Evolutionary conservation across 2,329 filamentous ascomycete species (phyloP).

Genomic region (Ophiostoma novo-ulmi): DNA sequence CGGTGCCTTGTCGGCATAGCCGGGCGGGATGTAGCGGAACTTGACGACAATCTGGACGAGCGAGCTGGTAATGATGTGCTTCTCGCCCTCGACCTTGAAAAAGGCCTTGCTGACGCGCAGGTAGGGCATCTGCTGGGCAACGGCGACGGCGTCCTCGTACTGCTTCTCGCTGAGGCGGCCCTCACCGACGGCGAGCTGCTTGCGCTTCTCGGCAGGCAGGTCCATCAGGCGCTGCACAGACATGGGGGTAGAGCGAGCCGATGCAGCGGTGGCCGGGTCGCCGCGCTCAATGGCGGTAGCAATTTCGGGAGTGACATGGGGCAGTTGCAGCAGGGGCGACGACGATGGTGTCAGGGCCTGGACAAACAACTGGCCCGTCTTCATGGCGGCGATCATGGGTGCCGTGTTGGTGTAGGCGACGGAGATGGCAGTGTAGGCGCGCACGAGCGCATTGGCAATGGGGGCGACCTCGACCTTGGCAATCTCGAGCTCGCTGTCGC

Average conservation of each 20-base stretch:
- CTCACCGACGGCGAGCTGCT: conserved; percentile 63
- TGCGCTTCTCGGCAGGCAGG: conserved; percentile 68
- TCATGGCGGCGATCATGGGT: conserved; percentile 77
- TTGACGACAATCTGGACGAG: conserved; percentile 94
- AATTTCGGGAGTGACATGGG: conserved; percentile 68
- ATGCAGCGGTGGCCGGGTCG: conserved; percentile 58
- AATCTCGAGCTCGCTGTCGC: conserved; percentile 63
- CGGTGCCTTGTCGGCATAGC: conserved; percentile 63
- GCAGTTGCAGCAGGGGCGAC: conserved; percentile 87
- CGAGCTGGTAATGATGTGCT: conserved; percentile 83
- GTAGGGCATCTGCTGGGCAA: conserved; percentile 78
- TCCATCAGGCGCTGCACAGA: conserved; percentile 86
- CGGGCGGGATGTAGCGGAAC: conserved; percentile 86
- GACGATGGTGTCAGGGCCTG: conserved; percentile 80
- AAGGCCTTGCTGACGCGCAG: conserved; percentile 86
- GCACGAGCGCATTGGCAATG: conserved; percentile 76
- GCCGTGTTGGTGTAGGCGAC: conserved; percentile 80
- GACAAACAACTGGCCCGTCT: conserved; percentile 77
- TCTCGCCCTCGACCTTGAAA: conserved; percentile 97
- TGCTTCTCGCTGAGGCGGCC: conserved; percentile 68
- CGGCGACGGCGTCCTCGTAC: conserved; percentile 67
- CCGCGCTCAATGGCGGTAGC: conserved; percentile 67
- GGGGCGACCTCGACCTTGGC: conserved; percentile 88
- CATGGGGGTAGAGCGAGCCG: conserved; percentile 35
- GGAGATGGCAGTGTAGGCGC: conserved; percentile 79